phyloP scores from a whole-genome alignment of 176 grass and related monocot genomes.

The Calamus simplicifolius region DNA sequence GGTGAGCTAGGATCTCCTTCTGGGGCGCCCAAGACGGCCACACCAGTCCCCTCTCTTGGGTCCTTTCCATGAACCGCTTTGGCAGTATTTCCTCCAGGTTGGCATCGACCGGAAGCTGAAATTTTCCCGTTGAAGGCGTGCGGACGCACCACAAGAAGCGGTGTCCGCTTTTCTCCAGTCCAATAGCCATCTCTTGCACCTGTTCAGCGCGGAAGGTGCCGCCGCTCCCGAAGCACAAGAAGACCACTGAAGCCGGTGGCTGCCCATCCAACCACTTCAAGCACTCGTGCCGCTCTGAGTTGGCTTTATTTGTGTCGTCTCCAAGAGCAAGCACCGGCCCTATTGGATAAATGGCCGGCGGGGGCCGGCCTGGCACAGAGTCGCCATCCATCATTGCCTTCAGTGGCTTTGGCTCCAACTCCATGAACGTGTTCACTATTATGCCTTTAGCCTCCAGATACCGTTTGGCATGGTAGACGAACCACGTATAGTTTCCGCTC shows the following conservation, averaged over 20 bases:
- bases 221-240: constrained; percentile 72
- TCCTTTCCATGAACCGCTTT: constrained; percentile 18
- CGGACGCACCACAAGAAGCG: constrained; percentile 51
- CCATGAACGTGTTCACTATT: constrained; percentile 42
- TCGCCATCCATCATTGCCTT: constrained; percentile 28
- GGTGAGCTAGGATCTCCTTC: too few species aligned
- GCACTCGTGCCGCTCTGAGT: constrained; percentile 34
- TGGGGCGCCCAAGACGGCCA: too few species aligned
- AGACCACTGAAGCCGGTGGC: constrained; percentile 39
- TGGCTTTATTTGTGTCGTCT: background rate
- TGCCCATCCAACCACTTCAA: constrained; percentile 48
- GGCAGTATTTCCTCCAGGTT: too few species aligned
- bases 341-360: constrained; percentile 38
- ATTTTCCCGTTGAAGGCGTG: constrained; percentile 3
- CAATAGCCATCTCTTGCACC: constrained; percentile 42
- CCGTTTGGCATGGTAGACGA: constrained; percentile 28
- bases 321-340: constrained; percentile 39
- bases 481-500: constrained; percentile 44
- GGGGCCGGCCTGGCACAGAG: constrained; percentile 16
- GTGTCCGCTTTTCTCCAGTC: constrained; percentile 39
- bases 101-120: background rate
- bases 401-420: constrained; percentile 33
- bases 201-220: constrained; percentile 41
- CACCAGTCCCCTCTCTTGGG: background rate
- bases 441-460: constrained; percentile 50